A percentile compares a stretch with the other conserved stretches of the same genome.
Conservation (phyloP, 225 moss, liverwort and hornwort genomes). For the Physcomitrium patens region DNA sequence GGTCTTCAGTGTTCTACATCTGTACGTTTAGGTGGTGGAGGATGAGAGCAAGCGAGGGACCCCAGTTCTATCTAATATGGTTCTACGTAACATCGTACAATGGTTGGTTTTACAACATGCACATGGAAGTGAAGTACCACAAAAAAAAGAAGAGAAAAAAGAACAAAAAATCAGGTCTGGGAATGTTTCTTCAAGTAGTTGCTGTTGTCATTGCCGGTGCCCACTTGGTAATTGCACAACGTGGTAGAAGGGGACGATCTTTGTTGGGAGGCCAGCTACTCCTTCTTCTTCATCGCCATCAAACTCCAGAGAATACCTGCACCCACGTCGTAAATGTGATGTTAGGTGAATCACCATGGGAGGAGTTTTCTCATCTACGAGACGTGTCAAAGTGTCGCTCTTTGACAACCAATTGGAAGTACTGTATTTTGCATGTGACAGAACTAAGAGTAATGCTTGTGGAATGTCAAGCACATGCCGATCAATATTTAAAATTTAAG, state of each 20-base stretch:
- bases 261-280: slow-evolving; percentile 51
- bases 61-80: slow-evolving; percentile 5
- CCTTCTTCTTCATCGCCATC: slow-evolving; percentile 82
- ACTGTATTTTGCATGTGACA: background rate
- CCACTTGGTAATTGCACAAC: slow-evolving; percentile 61
- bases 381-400: background rate
- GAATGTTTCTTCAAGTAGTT: no score
- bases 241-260: slow-evolving; percentile 46
- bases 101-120: no score
- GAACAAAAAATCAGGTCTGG: no score
- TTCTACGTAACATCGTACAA: background rate
- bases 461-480: background rate
- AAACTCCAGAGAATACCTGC: slow-evolving; percentile 66
- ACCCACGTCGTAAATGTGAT: background rate
- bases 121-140: no score
- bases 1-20: background rate
- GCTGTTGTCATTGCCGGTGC: slow-evolving; percentile 51
- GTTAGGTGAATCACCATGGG: slow-evolving; percentile 1
- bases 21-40: background rate
- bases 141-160: no score
- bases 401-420: background rate
- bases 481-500: background rate
- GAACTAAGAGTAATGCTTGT: background rate
- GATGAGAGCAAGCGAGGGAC: background rate
- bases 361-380: background rate